These are phyloP conservation scores for Aspergillus flavus DNA, from an alignment of 2,329 filamentous ascomycete species.

Conservation along the genomic window DNA sequence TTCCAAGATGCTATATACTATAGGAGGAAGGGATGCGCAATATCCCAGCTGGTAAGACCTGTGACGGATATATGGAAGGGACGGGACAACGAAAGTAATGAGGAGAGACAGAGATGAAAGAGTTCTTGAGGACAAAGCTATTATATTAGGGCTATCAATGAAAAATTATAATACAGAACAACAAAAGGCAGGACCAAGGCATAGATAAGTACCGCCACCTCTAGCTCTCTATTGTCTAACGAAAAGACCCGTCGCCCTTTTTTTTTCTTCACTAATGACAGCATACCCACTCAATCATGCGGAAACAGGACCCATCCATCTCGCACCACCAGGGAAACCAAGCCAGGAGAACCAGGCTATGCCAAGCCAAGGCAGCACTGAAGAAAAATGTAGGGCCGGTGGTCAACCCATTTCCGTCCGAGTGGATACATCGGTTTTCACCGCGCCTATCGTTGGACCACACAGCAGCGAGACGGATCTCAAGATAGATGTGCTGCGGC, in stretches of 20 bases:
- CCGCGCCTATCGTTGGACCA: constrained; percentile 1
- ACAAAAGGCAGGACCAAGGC: background rate
- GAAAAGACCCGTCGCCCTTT: background rate
- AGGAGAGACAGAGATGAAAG: background rate
- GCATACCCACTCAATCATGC: background rate
- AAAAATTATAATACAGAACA: background rate
- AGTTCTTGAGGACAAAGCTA: background rate
- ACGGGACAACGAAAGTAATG: background rate
- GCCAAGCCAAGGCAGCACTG: background rate
- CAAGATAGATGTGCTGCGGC: background rate
- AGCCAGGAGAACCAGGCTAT: background rate
- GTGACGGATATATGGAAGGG: background rate
- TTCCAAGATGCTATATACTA: background rate
- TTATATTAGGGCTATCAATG: background rate
- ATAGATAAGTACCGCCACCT: background rate
- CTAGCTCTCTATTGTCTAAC: background rate
- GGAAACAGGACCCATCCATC: background rate
- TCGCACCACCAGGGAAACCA: background rate
- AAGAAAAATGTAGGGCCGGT: background rate
- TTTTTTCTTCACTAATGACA: background rate
- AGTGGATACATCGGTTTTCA: constrained; percentile 3
- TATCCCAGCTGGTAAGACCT: background rate
- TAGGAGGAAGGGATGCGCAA: background rate
- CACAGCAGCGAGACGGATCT: background rate
- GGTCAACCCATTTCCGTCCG: background rate